A percentile compares a stretch with the other conserved stretches of the same genome.
These are phyloP conservation scores for Diplocarpon rosae DNA, from an alignment of 2,329 filamentous ascomycete genomes.

Conservation along the genomic window DNA sequence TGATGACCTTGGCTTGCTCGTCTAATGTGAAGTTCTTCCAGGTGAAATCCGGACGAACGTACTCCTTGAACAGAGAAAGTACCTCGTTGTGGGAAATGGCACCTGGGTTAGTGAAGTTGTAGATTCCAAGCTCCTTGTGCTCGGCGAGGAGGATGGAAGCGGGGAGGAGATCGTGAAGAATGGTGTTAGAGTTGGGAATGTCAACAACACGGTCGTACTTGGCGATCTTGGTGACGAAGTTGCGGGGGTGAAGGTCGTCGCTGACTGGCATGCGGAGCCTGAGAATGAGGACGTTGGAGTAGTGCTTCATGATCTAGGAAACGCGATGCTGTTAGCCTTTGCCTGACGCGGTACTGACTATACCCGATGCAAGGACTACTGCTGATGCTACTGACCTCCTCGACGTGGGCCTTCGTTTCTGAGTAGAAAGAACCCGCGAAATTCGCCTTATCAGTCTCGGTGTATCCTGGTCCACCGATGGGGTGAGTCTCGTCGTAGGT, in stretches of 20 bases:
- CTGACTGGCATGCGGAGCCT: slow-evolving; percentile 60
- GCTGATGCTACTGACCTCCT: slow-evolving; percentile 37
- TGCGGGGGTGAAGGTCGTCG: slow-evolving; percentile 54
- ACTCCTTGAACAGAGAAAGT: slow-evolving; percentile 48
- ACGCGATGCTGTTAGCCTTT: slow-evolving; percentile 2
- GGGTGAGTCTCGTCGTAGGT: slow-evolving; percentile 50
- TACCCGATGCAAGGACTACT: too few species aligned
- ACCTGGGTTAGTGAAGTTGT: slow-evolving; percentile 62
- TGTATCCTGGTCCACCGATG: slow-evolving; percentile 47
- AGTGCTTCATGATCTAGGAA: slow-evolving; percentile 46
- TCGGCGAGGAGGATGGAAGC: slow-evolving; percentile 49
- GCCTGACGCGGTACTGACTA: too few species aligned
- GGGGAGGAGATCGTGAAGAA: slow-evolving; percentile 53
- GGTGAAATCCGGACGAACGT: slow-evolving; percentile 46
- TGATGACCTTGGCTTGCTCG: slow-evolving; percentile 56
- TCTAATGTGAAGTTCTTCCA: slow-evolving; percentile 58
- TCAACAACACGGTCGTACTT: slow-evolving; percentile 55
- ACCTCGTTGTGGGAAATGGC: slow-evolving; percentile 64
- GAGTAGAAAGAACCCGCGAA: slow-evolving; percentile 60
- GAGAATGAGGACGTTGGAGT: slow-evolving; percentile 50
- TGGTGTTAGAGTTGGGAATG: slow-evolving; percentile 58
- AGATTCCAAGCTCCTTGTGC: slow-evolving; percentile 50
- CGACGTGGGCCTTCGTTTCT: slow-evolving; percentile 53
- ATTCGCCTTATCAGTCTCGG: slow-evolving; percentile 52
- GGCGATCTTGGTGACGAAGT: slow-evolving; percentile 59